phyloP scores from a whole-genome alignment of 176 grass and related monocot genomes.

The Puya raimondii region DNA sequence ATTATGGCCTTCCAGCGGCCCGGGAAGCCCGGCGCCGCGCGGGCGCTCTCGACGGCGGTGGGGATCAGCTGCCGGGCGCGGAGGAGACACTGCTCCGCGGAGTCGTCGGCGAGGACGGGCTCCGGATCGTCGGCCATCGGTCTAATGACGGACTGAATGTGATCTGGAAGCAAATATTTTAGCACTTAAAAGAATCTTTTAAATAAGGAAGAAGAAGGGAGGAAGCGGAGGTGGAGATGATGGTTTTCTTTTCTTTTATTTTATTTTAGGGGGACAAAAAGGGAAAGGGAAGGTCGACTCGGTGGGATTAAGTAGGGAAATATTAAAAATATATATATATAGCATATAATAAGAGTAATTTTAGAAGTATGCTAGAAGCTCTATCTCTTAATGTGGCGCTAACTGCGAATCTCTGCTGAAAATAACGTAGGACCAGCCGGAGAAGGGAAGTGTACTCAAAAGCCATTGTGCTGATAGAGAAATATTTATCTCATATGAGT shows the following conservation, averaged over 20 bases:
- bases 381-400: not conserved
- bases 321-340: not conserved
- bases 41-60: constrained; percentile 29
- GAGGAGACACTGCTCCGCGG: constrained; percentile 42
- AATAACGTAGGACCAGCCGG: not conserved
- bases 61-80: constrained; percentile 41
- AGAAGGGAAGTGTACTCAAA: not conserved
- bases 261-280: too few species aligned
- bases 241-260: too few species aligned
- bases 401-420: constrained; percentile 5
- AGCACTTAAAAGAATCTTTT: not conserved
- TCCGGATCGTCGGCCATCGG: constrained; percentile 19
- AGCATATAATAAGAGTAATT: not conserved
- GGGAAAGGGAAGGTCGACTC: too few species aligned
- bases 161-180: constrained; percentile 30
- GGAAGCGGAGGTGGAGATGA: too few species aligned
- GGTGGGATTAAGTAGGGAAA: constrained; percentile 6
- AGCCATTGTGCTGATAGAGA: too few species aligned
- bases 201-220: too few species aligned
- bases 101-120: not conserved
- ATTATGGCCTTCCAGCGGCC: constrained; percentile 65
- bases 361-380: not conserved
- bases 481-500: too few species aligned
- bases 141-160: not conserved
- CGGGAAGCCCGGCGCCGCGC: constrained; percentile 35